Conservation (phyloP, 148 eudicot genomes). For the Dianthus caryophyllus region DNA sequence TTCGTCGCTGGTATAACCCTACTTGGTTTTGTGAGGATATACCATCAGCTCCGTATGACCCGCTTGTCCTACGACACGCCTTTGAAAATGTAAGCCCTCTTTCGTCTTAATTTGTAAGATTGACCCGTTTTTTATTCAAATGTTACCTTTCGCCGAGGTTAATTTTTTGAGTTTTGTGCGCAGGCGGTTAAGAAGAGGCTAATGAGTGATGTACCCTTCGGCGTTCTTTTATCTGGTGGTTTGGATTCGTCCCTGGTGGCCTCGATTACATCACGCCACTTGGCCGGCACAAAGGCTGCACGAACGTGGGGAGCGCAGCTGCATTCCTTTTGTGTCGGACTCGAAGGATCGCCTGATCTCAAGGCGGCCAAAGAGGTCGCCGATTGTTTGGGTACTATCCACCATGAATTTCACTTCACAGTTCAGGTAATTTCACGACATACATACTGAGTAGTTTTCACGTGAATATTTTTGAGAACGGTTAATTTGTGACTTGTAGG, state of each 20-base stretch:
- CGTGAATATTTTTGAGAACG: background rate
- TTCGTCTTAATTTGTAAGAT: no score
- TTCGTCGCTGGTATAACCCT: conserved; percentile 89
- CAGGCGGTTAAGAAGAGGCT: conserved; percentile 85
- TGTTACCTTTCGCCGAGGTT: background rate
- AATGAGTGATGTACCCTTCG: conserved; percentile 97
- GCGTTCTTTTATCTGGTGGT: conserved; percentile 91
- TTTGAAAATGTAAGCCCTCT: conserved; percentile 58
- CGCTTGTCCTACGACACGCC: conserved; percentile 64
- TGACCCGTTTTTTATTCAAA: background rate
- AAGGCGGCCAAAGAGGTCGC: conserved; percentile 88
- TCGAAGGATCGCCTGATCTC: conserved; percentile 95
- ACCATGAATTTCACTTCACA: conserved; percentile 86
- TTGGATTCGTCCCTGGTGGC: conserved; percentile 91
- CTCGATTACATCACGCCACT: conserved; percentile 66
- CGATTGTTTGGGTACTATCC: conserved; percentile 78
- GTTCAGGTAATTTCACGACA: conserved; percentile 54
- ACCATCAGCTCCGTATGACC: conserved; percentile 88
- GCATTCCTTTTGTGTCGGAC: conserved; percentile 92
- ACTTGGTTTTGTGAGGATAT: conserved; percentile 72
- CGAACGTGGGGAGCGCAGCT: conserved; percentile 84
- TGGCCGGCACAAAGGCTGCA: conserved; percentile 71
- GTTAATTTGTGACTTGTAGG: conserved; percentile 35
- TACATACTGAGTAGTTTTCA: background rate
- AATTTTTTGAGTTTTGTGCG: background rate